phyloP scores from a whole-genome alignment of 768 basidiomycete genomes.

The Suillus americanus region DNA sequence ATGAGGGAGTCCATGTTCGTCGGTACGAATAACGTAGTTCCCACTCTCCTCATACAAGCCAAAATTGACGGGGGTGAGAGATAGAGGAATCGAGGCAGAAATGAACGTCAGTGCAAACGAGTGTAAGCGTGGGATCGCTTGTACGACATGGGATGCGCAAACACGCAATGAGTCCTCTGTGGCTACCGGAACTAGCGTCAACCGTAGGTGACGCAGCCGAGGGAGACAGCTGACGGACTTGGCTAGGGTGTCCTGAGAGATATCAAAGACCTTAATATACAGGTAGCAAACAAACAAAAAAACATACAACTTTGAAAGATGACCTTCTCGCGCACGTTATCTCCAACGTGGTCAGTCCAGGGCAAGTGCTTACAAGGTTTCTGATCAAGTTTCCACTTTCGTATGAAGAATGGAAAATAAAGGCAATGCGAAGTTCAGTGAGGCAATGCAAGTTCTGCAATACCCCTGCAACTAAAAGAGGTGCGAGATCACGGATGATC shows the following conservation, averaged over 20 bases:
- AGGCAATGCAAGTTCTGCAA: slow-evolving; percentile 57
- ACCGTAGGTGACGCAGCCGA: slow-evolving; percentile 59
- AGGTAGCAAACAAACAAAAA: background rate
- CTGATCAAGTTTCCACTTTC: slow-evolving; percentile 71
- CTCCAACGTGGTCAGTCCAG: slow-evolving; percentile 60
- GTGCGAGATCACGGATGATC: slow-evolving; percentile 65
- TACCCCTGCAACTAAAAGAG: slow-evolving; percentile 57
- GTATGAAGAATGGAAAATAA: slow-evolving; percentile 71
- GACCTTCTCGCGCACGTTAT: slow-evolving; percentile 67
- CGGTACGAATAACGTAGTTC: slow-evolving; percentile 55
- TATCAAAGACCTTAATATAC: background rate
- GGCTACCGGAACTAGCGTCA: slow-evolving; percentile 67
- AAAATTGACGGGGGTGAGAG: slow-evolving; percentile 42
- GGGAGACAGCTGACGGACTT: slow-evolving; percentile 60
- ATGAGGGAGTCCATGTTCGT: slow-evolving; percentile 64
- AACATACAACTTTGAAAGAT: slow-evolving; percentile 67
- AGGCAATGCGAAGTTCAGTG: slow-evolving; percentile 59
- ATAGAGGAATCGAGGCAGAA: slow-evolving; percentile 52
- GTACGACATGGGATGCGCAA: slow-evolving; percentile 64
- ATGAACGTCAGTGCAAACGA: slow-evolving; percentile 68
- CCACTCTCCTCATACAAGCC: slow-evolving; percentile 45
- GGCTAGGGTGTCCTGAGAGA: slow-evolving; percentile 42
- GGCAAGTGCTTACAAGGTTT: slow-evolving; percentile 65
- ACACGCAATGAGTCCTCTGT: slow-evolving; percentile 59
- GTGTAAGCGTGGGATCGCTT: slow-evolving; percentile 63